Conservation (phyloP, 2,329 filamentous ascomycete genomes). For the Bertia moriformis region DNA sequence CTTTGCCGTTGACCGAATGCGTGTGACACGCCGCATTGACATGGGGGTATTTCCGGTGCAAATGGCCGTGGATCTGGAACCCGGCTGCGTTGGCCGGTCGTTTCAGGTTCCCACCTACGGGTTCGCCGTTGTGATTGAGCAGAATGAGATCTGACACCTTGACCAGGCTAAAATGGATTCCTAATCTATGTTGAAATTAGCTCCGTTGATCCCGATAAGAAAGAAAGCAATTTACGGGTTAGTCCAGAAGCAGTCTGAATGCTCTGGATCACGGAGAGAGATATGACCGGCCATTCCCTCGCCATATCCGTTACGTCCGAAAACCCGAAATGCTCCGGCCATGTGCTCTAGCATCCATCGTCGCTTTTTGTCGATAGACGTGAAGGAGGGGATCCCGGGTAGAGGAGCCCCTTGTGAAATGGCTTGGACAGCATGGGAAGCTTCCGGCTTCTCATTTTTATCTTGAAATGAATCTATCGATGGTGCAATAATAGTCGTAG, state of each 20-base stretch:
- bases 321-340: slow-evolving; percentile 25
- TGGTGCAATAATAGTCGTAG: no score
- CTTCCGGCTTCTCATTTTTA: no score
- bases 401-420: slow-evolving; percentile 6
- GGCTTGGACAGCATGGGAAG: no score
- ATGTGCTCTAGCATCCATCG: slow-evolving; percentile 25
- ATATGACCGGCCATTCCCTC: slow-evolving; percentile 26
- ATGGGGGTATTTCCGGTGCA: slow-evolving; percentile 4
- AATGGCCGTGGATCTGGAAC: slow-evolving; percentile 6
- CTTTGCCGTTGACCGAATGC: slow-evolving; percentile 4
- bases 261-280: slow-evolving; percentile 20
- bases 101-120: slow-evolving; percentile 21
- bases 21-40: slow-evolving; percentile 5
- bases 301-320: slow-evolving; percentile 21
- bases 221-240: no score
- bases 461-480: no score
- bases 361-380: slow-evolving; percentile 11
- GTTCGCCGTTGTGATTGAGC: slow-evolving; percentile 23
- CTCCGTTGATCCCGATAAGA: slow-evolving; percentile 20
- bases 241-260: slow-evolving; percentile 17
- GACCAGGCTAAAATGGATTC: slow-evolving; percentile 19
- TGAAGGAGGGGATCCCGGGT: slow-evolving; percentile 5
- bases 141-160: slow-evolving; percentile 28
- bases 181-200: slow-evolving; percentile 17
- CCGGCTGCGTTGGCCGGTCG: slow-evolving; percentile 4